Conservation (phyloP, 2,329 filamentous ascomycete genomes). For the Pseudopyrenochaeta lycopersici region DNA sequence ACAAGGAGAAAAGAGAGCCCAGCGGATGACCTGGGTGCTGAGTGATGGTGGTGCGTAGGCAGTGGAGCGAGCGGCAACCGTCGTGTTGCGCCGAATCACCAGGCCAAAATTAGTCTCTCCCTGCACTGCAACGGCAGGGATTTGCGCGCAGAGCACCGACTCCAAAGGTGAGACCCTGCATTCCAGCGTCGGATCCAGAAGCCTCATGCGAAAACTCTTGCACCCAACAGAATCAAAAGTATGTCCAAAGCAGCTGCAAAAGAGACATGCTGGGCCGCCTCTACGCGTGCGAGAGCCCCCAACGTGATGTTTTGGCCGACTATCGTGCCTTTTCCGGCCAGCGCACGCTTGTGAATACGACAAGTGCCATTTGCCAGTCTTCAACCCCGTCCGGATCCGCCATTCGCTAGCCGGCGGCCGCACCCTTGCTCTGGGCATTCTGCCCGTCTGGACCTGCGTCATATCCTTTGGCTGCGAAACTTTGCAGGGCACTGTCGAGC, state of each 20-base stretch:
- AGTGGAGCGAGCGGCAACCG: conserved; percentile 13
- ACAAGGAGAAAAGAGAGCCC: conserved; percentile 3
- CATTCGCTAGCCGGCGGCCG: conserved; percentile 8
- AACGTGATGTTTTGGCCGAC: conserved; percentile 1
- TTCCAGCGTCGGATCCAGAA: conserved; percentile 1
- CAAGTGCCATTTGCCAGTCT: conserved; percentile 14
- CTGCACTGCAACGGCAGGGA: conserved; percentile 3
- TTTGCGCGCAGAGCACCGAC: background rate
- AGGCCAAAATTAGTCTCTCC: conserved; percentile 2
- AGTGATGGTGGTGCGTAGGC: conserved; percentile 7
- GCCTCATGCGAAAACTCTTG: conserved; percentile 11
- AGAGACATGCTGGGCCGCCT: background rate
- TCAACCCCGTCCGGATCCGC: conserved; percentile 10
- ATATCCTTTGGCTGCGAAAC: conserved; percentile 22
- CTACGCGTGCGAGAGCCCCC: background rate
- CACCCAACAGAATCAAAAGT: conserved; percentile 17
- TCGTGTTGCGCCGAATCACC: conserved; percentile 2
- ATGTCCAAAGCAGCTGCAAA: background rate
- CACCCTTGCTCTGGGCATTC: conserved; percentile 14
- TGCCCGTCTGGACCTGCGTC: conserved; percentile 31
- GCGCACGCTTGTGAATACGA: background rate
- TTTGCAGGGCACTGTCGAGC: conserved; percentile 20
- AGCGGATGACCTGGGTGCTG: conserved; percentile 4
- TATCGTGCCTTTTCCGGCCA: conserved; percentile 1
- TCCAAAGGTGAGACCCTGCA: conserved; percentile 7